Percentiles rank a stretch among this genome's conserved stretches.
phyloP scores from a whole-genome alignment of 2,329 filamentous ascomycete genomes.

The Erysiphe pulchra region DNA sequence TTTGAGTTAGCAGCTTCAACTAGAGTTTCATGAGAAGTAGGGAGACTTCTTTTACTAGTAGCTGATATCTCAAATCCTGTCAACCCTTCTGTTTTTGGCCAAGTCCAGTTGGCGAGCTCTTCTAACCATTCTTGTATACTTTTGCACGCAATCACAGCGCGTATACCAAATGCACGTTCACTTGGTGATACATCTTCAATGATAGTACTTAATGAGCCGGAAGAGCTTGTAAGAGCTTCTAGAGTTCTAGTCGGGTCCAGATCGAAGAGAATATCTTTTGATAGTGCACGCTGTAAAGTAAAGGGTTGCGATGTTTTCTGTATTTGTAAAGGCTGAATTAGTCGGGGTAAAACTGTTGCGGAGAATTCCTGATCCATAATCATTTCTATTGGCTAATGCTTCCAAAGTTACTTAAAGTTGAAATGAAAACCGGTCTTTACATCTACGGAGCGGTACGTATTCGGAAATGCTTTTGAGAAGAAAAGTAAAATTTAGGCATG shows the following conservation, averaged over 20 bases:
- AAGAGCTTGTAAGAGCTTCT: conserved; percentile 29
- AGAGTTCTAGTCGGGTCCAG: conserved; percentile 34
- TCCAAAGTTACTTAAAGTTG: neutral
- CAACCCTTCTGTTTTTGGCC: conserved; percentile 24
- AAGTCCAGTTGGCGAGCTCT: conserved; percentile 38
- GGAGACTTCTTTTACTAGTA: conserved; percentile 16
- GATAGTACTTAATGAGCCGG: conserved; percentile 27
- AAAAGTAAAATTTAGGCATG: neutral
- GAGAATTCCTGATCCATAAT: conserved; percentile 1
- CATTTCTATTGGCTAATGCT: neutral
- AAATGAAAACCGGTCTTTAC: no score
- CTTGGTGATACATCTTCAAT: conserved; percentile 34
- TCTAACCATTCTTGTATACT: conserved; percentile 48
- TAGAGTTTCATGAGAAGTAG: conserved; percentile 8
- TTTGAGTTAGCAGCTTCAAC: conserved; percentile 3
- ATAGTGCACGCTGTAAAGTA: conserved; percentile 6
- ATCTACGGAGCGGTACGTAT: neutral
- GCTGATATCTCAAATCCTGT: conserved; percentile 27
- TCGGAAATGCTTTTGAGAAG: neutral
- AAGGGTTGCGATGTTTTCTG: conserved; percentile 8
- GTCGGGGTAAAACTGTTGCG: conserved; percentile 4
- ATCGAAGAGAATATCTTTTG: conserved; percentile 33
- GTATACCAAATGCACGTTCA: conserved; percentile 46
- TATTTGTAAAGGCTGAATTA: conserved; percentile 5
- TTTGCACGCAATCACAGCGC: conserved; percentile 43